These are phyloP conservation scores for Halophytophthora polymorphica DNA, from an alignment of 352 stramenopile genomes.

Conservation along the genomic window DNA sequence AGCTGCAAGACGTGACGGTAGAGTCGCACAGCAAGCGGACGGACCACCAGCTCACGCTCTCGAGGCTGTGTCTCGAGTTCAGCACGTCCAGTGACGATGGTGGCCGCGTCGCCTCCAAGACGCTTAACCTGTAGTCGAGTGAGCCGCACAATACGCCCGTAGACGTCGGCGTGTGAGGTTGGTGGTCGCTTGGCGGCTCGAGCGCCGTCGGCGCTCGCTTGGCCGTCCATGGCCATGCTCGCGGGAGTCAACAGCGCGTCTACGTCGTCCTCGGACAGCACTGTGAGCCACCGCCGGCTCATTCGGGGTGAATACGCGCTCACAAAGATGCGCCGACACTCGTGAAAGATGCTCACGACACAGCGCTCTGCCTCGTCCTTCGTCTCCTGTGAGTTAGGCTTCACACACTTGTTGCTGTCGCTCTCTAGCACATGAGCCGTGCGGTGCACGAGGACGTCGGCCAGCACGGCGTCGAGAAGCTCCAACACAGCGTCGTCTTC, in stretches of 20 bases:
- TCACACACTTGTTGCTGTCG: slow-evolving; percentile 3
- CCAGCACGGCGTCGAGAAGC: slow-evolving; percentile 57
- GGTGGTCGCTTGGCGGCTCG: slow-evolving; percentile 42
- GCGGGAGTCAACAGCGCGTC: slow-evolving; percentile 63
- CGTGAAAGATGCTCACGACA: slow-evolving; percentile 67
- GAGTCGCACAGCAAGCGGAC: slow-evolving; percentile 43
- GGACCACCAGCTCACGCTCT: slow-evolving; percentile 39
- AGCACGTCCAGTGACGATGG: slow-evolving; percentile 4
- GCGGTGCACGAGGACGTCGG: slow-evolving; percentile 65
- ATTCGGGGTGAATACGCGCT: slow-evolving; percentile 59
- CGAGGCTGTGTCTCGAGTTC: slow-evolving; percentile 7
- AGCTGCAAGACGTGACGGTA: slow-evolving; percentile 50
- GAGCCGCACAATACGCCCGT: slow-evolving; percentile 51
- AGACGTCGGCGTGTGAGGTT: slow-evolving; percentile 50
- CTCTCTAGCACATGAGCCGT: slow-evolving; percentile 33
- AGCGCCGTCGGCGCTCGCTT: not conserved
- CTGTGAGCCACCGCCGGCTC: slow-evolving; percentile 47
- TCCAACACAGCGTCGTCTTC: slow-evolving; percentile 34
- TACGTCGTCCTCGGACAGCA: slow-evolving; percentile 53
- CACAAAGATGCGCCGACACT: slow-evolving; percentile 67
- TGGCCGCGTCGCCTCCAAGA: not conserved
- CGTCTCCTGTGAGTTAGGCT: slow-evolving; percentile 5
- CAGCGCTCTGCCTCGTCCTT: slow-evolving; percentile 33
- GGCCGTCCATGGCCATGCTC: slow-evolving; percentile 32
- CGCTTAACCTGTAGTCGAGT: slow-evolving; percentile 39